Conservation (phyloP, 2,329 filamentous ascomycete genomes). For the Alternaria panax region DNA sequence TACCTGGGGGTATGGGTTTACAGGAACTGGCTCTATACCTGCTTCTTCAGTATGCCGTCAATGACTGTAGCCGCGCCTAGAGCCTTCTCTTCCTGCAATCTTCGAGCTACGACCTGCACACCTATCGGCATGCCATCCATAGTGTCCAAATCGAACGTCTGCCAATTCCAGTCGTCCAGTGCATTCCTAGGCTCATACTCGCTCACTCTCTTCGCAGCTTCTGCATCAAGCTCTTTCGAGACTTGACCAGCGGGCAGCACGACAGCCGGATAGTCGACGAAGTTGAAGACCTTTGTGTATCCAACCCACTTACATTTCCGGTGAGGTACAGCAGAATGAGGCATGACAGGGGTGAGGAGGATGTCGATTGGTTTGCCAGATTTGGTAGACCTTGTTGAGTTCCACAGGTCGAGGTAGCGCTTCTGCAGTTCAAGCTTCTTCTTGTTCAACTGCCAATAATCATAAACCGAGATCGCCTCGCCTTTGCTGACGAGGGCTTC, state of each 20-base stretch:
- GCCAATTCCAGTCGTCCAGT: slow-evolving; percentile 61
- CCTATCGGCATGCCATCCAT: slow-evolving; percentile 50
- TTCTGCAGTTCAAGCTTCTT: slow-evolving; percentile 63
- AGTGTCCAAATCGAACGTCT: slow-evolving; percentile 43
- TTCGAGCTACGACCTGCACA: slow-evolving; percentile 47
- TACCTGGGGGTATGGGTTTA: neutral
- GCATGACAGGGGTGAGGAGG: slow-evolving; percentile 66
- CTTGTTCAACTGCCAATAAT: slow-evolving; percentile 73
- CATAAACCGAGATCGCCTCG: slow-evolving; percentile 65
- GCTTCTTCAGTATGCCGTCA: slow-evolving; percentile 19
- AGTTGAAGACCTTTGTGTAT: slow-evolving; percentile 69
- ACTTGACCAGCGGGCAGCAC: slow-evolving; percentile 63
- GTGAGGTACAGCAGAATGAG: slow-evolving; percentile 64
- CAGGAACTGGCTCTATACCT: neutral
- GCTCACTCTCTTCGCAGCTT: slow-evolving; percentile 37
- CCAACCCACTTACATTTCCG: slow-evolving; percentile 58
- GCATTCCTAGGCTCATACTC: slow-evolving; percentile 58
- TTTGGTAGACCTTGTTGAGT: slow-evolving; percentile 50
- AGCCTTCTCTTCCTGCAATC: slow-evolving; percentile 50
- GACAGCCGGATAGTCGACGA: slow-evolving; percentile 67
- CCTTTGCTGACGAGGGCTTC: slow-evolving; percentile 60
- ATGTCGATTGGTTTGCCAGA: slow-evolving; percentile 62
- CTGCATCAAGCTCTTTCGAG: slow-evolving; percentile 50
- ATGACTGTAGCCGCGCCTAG: slow-evolving; percentile 47
- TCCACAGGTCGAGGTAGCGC: slow-evolving; percentile 67